Evolutionary conservation across 176 grass and related monocot genomes (phyloP).

Genomic region (Cymbopogon citratus): DNA sequence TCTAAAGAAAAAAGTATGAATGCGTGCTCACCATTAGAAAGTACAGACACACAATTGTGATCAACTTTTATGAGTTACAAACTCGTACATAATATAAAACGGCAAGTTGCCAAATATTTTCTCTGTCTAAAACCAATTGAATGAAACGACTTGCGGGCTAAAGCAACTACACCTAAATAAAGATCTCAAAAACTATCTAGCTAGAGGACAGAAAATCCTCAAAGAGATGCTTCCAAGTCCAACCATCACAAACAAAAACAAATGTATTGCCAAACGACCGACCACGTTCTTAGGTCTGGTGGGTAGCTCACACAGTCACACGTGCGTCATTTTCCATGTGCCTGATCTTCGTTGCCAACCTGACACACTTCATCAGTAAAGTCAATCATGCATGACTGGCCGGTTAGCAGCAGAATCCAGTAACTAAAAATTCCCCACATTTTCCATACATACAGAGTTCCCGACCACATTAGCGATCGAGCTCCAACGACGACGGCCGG

Average conservation of each 20-base stretch:
- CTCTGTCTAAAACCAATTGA: background rate
- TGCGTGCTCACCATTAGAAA: background rate
- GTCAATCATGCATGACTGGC: background rate
- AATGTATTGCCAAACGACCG: background rate
- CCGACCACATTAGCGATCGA: background rate
- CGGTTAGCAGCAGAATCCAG: background rate
- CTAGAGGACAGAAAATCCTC: background rate
- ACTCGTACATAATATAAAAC: background rate
- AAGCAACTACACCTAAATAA: background rate
- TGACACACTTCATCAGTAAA: background rate
- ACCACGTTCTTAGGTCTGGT: slow-evolving; percentile 12
- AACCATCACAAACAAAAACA: background rate
- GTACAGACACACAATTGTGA: background rate
- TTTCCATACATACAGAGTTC: slow-evolving; percentile 11
- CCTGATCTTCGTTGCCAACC: background rate
- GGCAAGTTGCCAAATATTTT: background rate
- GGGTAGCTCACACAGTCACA: slow-evolving; percentile 15
- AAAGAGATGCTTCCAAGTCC: background rate
- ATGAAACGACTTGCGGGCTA: background rate
- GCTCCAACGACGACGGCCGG: background rate
- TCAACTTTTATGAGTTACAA: background rate
- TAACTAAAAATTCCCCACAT: background rate
- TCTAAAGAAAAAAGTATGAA: background rate
- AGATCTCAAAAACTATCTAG: background rate
- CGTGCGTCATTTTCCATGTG: background rate